Conservation (phyloP, 2,329 filamentous ascomycete species). For the Penicillium rolfsii region DNA sequence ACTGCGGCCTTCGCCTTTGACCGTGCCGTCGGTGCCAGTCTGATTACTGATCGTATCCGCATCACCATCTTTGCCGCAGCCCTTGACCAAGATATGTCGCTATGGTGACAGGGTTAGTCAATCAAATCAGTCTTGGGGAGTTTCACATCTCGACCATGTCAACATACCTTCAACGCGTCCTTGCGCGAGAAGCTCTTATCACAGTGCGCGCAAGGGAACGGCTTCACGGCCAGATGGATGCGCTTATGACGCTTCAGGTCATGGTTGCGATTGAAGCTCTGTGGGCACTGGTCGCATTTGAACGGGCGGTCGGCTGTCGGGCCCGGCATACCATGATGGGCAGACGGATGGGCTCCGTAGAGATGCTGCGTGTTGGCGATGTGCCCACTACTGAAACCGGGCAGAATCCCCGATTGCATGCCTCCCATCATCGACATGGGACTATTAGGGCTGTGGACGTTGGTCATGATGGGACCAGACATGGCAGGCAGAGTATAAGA, state of each 20-base stretch:
- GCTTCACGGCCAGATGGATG: conserved; percentile 93
- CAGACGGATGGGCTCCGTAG: conserved; percentile 59
- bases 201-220: conserved; percentile 87
- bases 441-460: conserved; percentile 72
- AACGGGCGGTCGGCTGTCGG: conserved; percentile 80
- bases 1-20: conserved; percentile 27
- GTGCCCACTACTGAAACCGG: conserved; percentile 64
- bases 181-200: conserved; percentile 97
- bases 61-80: conserved; percentile 59
- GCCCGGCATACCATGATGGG: conserved; percentile 59
- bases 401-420: conserved; percentile 60
- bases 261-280: conserved; percentile 95
- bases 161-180: conserved; percentile 88
- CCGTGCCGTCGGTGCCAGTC: conserved; percentile 9
- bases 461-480: conserved; percentile 72
- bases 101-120: conserved; percentile 34
- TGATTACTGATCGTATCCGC: conserved; percentile 26
- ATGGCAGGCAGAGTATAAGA: conserved; percentile 65
- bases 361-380: conserved; percentile 62
- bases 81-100: conserved; percentile 70
- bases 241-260: conserved; percentile 94
- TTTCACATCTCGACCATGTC: neutral
- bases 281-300: conserved; percentile 88
- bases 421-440: conserved; percentile 72
- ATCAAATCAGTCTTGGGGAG: neutral